phyloP scores from a whole-genome alignment of 208 protist species.

The Crithidia bombi region DNA sequence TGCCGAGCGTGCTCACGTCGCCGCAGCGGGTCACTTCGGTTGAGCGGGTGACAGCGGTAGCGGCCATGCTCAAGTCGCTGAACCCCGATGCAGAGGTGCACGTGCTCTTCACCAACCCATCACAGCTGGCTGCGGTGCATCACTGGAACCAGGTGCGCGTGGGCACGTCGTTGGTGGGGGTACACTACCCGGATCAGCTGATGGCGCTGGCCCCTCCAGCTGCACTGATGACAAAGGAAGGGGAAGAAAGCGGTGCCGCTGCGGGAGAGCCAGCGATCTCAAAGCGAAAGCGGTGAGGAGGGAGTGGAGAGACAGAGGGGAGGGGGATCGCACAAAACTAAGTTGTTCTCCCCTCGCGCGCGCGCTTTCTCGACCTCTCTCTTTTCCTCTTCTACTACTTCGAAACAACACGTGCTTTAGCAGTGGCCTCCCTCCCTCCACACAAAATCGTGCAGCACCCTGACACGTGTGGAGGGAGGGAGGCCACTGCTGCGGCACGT shows the following conservation, averaged over 20 bases:
- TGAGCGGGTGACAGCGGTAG: conserved; percentile 79
- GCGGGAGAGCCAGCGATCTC: neutral
- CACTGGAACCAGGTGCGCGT: conserved; percentile 55
- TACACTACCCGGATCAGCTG: conserved; percentile 81
- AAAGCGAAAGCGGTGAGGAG: neutral
- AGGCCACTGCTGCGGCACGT: no score
- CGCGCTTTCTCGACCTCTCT: no score
- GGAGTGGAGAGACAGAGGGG: neutral
- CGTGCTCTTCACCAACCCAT: conserved; percentile 61
- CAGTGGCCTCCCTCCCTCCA: no score
- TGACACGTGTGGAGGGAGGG: no score
- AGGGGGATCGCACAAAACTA: no score
- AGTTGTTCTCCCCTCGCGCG: no score
- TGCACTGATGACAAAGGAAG: neutral
- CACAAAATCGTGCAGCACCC: no score
- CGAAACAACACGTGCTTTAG: no score
- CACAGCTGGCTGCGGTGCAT: conserved; percentile 61
- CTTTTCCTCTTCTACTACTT: no score
- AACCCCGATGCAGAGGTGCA: conserved; percentile 86
- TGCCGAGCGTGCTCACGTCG: conserved; percentile 34
- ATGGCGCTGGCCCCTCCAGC: conserved; percentile 61
- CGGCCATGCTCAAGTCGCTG: conserved; percentile 86
- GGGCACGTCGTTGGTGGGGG: conserved; percentile 29
- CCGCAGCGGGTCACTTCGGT: conserved; percentile 59
- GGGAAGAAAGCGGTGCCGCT: neutral